Conservation (phyloP, 2,329 filamentous ascomycete genomes). For the Aspergillus pseudoviridinutans region DNA sequence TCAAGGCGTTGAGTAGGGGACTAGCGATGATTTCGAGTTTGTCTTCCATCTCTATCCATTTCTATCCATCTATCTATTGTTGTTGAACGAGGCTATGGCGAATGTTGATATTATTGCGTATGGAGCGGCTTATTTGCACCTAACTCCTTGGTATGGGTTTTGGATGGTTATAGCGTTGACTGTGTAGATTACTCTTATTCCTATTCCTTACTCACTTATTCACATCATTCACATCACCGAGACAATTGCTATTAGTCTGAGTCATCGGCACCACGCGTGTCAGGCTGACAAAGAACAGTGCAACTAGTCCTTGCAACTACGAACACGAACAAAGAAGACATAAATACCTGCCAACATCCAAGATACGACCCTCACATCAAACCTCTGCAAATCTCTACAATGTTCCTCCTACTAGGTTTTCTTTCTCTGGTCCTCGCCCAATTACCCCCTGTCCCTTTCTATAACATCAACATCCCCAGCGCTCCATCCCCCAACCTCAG, state of each 20-base stretch:
- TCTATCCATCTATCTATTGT: constrained; percentile 1
- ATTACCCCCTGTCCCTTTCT: background rate
- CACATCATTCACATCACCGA: no score
- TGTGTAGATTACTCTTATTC: no score
- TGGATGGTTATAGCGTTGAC: no score
- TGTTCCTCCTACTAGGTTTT: background rate
- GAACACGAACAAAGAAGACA: no score
- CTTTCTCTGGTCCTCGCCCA: background rate
- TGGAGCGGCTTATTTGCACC: no score
- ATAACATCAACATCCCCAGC: constrained; percentile 5
- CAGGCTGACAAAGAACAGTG: no score
- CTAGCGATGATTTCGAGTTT: background rate
- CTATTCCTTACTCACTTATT: no score
- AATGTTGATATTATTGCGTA: background rate
- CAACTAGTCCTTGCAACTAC: no score
- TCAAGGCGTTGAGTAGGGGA: background rate
- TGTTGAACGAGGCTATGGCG: background rate
- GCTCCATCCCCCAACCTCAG: background rate
- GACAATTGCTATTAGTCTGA: no score
- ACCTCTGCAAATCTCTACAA: background rate
- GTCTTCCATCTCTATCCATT: background rate
- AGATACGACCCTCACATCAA: background rate
- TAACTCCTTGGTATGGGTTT: no score
- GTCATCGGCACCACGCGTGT: no score
- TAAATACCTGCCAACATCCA: no score